phyloP scores from a whole-genome alignment of 1,284 basidiomycete species.

The Tausonia pullulans region DNA sequence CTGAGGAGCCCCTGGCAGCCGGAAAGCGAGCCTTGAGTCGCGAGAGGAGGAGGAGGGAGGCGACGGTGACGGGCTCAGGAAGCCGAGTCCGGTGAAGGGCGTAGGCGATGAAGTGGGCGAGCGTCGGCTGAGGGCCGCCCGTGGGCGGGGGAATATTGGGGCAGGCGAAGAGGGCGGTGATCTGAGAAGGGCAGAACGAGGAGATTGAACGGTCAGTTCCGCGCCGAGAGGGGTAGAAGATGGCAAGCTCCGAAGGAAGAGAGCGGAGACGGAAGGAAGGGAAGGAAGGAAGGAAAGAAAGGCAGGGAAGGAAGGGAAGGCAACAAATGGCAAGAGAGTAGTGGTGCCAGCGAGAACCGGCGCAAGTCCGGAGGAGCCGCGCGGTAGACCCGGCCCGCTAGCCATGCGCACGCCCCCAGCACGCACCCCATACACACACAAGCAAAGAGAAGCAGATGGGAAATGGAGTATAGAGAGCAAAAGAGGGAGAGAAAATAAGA shows the following conservation, averaged over 20 bases:
- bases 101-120: slow-evolving; percentile 78
- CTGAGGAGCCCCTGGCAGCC: slow-evolving; percentile 79
- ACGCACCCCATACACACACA: neutral
- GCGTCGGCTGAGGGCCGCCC: slow-evolving; percentile 37
- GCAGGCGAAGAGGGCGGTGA: slow-evolving; percentile 37
- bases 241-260: neutral
- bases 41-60: slow-evolving; percentile 71
- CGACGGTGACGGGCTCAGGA: slow-evolving; percentile 68
- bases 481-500: slow-evolving; percentile 18
- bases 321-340: neutral
- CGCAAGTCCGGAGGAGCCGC: neutral
- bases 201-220: neutral
- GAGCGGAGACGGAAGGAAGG: slow-evolving; percentile 32
- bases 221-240: neutral
- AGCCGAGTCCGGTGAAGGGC: slow-evolving; percentile 79
- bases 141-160: slow-evolving; percentile 31
- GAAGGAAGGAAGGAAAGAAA: slow-evolving; percentile 41
- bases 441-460: neutral
- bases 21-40: slow-evolving; percentile 84
- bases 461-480: too few species aligned
- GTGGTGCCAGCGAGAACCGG: neutral
- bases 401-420: neutral
- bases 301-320: slow-evolving; percentile 52
- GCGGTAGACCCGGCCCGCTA: too few species aligned
- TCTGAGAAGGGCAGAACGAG: slow-evolving; percentile 35